Percentiles rank a stretch among this genome's conserved stretches.
Conservation (phyloP, 768 basidiomycete genomes). For the Suillus decipiens region DNA sequence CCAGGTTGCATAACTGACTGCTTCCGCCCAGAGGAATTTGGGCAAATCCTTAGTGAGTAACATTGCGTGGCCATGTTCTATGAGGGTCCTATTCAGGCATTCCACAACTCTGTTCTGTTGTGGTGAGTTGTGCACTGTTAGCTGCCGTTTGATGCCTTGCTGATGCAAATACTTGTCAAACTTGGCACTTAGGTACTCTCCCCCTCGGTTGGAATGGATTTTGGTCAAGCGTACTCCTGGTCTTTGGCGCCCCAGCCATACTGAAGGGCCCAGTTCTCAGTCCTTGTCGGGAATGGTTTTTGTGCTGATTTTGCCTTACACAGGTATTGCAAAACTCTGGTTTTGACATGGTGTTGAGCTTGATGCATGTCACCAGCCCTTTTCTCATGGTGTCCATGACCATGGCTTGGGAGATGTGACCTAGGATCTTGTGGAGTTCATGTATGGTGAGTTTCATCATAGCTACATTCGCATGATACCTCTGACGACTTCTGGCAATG, state of each 20-base stretch:
- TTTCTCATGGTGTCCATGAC: no score
- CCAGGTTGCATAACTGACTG: slow-evolving; percentile 33
- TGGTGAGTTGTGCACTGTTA: slow-evolving; percentile 35
- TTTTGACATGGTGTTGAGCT: no score
- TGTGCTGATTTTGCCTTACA: no score
- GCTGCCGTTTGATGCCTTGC: slow-evolving; percentile 32
- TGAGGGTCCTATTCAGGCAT: slow-evolving; percentile 27
- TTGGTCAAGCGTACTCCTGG: not conserved
- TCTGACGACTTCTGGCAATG: no score
- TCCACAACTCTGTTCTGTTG: slow-evolving; percentile 35
- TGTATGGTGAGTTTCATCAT: no score
- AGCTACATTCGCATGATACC: no score
- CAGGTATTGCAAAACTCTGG: no score
- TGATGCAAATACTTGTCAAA: slow-evolving; percentile 20
- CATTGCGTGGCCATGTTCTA: slow-evolving; percentile 26
- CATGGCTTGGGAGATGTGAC: no score
- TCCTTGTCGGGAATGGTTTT: no score
- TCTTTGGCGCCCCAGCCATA: slow-evolving; percentile 5
- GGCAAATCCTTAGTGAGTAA: slow-evolving; percentile 25
- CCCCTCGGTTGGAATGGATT: slow-evolving; percentile 26
- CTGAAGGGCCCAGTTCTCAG: no score
- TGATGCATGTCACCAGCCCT: no score
- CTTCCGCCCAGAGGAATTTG: slow-evolving; percentile 20
- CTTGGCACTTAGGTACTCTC: slow-evolving; percentile 27
- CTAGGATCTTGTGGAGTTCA: no score